These are phyloP conservation scores for Tephrocybe sp. DNA, from an alignment of 768 basidiomycete genomes.

Conservation along the genomic window DNA sequence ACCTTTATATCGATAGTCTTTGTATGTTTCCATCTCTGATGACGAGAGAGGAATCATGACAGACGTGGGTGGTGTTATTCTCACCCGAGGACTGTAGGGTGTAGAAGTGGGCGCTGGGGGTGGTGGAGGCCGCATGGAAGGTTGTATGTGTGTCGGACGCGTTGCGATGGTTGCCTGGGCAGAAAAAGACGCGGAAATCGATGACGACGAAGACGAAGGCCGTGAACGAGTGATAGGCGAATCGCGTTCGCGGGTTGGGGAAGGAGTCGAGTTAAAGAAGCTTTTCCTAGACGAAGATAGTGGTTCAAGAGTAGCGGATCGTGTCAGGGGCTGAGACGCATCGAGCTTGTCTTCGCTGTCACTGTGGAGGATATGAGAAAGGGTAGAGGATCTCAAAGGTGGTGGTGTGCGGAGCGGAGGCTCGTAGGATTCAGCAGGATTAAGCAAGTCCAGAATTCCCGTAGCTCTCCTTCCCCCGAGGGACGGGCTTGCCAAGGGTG, in stretches of 20 bases:
- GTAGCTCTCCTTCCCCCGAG: slow-evolving; percentile 64
- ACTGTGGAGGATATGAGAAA: slow-evolving; percentile 40
- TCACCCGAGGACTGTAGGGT: slow-evolving; percentile 65
- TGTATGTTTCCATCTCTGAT: slow-evolving; percentile 61
- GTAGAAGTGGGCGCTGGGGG: slow-evolving; percentile 35
- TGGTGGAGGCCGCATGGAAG: slow-evolving; percentile 32
- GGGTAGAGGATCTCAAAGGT: slow-evolving; percentile 41
- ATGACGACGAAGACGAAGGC: slow-evolving; percentile 39
- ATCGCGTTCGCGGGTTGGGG: slow-evolving; percentile 26
- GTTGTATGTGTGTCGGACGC: slow-evolving; percentile 25
- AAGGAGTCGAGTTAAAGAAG: slow-evolving; percentile 24
- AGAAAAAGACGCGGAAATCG: slow-evolving; percentile 21
- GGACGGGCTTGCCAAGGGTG: slow-evolving; percentile 46
- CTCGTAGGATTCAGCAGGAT: slow-evolving; percentile 51
- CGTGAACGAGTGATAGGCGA: slow-evolving; percentile 30
- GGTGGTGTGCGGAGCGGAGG: slow-evolving; percentile 26
- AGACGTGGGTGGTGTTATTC: slow-evolving; percentile 59
- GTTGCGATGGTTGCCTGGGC: slow-evolving; percentile 8
- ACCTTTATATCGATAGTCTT: slow-evolving; percentile 55
- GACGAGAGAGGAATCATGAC: slow-evolving; percentile 66
- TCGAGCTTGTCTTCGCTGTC: slow-evolving; percentile 34
- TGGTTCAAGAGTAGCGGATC: slow-evolving; percentile 19
- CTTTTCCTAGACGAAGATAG: slow-evolving; percentile 18
- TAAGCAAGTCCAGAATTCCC: slow-evolving; percentile 76
- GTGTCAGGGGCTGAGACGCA: slow-evolving; percentile 28